Evolutionary conservation across 2,329 filamentous ascomycete species (phyloP).

Genomic region (Botrytis medusae): DNA sequence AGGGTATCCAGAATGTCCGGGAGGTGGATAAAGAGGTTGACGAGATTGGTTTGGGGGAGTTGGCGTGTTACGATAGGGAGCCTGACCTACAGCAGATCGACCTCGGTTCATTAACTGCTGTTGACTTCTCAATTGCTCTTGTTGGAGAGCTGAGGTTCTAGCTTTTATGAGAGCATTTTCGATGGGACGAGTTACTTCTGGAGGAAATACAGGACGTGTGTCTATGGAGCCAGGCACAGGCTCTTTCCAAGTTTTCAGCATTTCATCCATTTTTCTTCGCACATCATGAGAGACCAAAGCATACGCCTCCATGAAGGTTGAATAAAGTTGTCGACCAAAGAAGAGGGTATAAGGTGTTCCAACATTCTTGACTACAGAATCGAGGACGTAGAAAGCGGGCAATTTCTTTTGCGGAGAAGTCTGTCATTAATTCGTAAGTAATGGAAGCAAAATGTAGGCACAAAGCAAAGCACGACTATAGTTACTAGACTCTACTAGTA

Average conservation of each 20-base stretch:
- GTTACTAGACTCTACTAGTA: slow-evolving; percentile 28
- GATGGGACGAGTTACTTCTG: slow-evolving; percentile 83
- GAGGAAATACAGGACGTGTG: slow-evolving; percentile 85
- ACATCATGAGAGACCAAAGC: slow-evolving; percentile 80
- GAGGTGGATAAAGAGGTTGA: slow-evolving; percentile 43
- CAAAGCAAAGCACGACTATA: slow-evolving; percentile 25
- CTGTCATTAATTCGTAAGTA: slow-evolving; percentile 49
- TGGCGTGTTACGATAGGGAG: slow-evolving; percentile 68
- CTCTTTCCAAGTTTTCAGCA: slow-evolving; percentile 98
- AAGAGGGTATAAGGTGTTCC: slow-evolving; percentile 97
- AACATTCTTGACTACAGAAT: slow-evolving; percentile 98
- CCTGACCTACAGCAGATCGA: slow-evolving; percentile 52
- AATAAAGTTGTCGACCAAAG: slow-evolving; percentile 86
- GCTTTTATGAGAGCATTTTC: slow-evolving; percentile 92
- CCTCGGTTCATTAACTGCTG: slow-evolving; percentile 54
- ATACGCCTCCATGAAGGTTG: slow-evolving; percentile 96
- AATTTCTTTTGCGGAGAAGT: slow-evolving; percentile 85
- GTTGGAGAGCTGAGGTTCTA: slow-evolving; percentile 58
- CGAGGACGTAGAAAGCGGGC: slow-evolving; percentile 93
- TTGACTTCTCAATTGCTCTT: slow-evolving; percentile 55
- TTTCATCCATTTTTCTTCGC: slow-evolving; percentile 90
- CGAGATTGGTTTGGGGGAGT: slow-evolving; percentile 62
- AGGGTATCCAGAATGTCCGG: slow-evolving; percentile 37
- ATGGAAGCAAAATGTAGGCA: slow-evolving; percentile 32
- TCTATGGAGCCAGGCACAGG: slow-evolving; percentile 92